Percentiles rank a stretch among this genome's conserved stretches.
These are phyloP conservation scores for Reticulascus tulasneorum DNA, from an alignment of 2,329 filamentous ascomycete species.

Conservation along the genomic window DNA sequence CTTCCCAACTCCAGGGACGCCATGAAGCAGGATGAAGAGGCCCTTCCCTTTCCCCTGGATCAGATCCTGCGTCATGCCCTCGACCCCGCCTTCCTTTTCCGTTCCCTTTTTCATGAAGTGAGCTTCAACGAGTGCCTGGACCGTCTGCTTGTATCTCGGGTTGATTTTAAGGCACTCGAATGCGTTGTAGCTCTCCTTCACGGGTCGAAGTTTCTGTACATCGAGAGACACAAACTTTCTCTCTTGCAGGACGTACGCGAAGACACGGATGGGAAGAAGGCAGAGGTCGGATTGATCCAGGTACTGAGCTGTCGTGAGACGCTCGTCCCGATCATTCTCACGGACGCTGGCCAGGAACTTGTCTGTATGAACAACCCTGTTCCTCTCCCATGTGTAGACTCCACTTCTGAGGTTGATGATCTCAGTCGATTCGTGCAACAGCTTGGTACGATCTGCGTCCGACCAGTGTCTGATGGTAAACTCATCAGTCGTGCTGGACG, in stretches of 20 bases:
- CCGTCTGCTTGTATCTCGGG: slow-evolving; percentile 36
- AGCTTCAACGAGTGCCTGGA: slow-evolving; percentile 33
- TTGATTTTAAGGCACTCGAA: slow-evolving; percentile 38
- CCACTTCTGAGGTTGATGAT: not conserved
- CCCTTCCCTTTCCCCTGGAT: slow-evolving; percentile 3
- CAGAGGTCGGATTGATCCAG: too few relatives aligned
- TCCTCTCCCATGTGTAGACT: too few relatives aligned
- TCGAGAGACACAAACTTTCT: too few relatives aligned
- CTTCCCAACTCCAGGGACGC: slow-evolving; percentile 6
- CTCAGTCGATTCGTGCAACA: not conserved
- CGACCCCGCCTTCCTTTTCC: slow-evolving; percentile 19
- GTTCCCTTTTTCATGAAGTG: slow-evolving; percentile 35
- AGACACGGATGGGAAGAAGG: slow-evolving; percentile 36
- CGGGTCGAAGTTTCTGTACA: not conserved
- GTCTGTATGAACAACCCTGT: not conserved
- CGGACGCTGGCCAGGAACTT: not conserved
- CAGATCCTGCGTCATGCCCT: slow-evolving; percentile 19
- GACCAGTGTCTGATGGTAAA: not conserved
- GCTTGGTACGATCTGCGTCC: not conserved
- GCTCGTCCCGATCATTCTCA: slow-evolving; percentile 21
- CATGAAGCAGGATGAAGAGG: slow-evolving; percentile 7
- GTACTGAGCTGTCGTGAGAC: slow-evolving; percentile 13
- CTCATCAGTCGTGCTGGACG: not conserved
- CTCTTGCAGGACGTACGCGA: slow-evolving; percentile 36
- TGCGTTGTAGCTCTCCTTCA: too few relatives aligned